These are phyloP conservation scores for Sugiyamaella novakii DNA, from an alignment of 1,139 yeast genomes.

Conservation along the genomic window DNA sequence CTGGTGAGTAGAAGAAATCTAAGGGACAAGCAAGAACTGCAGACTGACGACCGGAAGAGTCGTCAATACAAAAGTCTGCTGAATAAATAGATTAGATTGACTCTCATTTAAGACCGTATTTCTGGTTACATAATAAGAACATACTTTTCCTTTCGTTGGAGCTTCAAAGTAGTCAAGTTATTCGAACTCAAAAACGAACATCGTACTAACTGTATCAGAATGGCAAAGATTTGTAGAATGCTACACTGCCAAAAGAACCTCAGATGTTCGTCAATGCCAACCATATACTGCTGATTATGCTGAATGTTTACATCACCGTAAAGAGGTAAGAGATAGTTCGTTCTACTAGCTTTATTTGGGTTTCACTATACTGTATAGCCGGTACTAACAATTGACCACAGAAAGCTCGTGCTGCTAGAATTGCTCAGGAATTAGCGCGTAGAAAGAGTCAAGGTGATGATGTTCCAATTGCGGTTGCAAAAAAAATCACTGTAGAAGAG, in stretches of 20 bases:
- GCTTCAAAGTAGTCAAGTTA: too few relatives aligned
- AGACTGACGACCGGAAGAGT: too few relatives aligned
- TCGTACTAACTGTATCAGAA: too few relatives aligned
- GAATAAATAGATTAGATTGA: too few relatives aligned
- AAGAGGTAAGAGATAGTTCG: slow-evolving; percentile 37
- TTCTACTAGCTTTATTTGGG: not conserved
- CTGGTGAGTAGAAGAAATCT: slow-evolving; percentile 41
- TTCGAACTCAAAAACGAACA: too few relatives aligned
- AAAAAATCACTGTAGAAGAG: slow-evolving; percentile 31
- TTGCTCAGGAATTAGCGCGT: slow-evolving; percentile 34
- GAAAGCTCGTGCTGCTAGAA: slow-evolving; percentile 34
- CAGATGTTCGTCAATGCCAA: slow-evolving; percentile 44
- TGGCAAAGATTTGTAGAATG: slow-evolving; percentile 52
- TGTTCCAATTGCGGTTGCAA: slow-evolving; percentile 23
- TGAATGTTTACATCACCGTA: slow-evolving; percentile 53
- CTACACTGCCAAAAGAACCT: slow-evolving; percentile 46
- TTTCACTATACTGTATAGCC: not conserved
- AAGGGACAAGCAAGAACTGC: too few relatives aligned
- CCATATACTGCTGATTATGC: slow-evolving; percentile 50
- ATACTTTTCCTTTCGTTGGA: too few relatives aligned
- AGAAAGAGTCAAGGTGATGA: slow-evolving; percentile 30
- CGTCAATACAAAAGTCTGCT: too few relatives aligned
- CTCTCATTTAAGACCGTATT: too few relatives aligned
- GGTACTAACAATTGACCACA: slow-evolving; percentile 15
- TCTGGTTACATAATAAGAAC: too few relatives aligned